Conservation (phyloP, 495 filamentous ascomycete species). For the Ascodesmis nigricans region DNA sequence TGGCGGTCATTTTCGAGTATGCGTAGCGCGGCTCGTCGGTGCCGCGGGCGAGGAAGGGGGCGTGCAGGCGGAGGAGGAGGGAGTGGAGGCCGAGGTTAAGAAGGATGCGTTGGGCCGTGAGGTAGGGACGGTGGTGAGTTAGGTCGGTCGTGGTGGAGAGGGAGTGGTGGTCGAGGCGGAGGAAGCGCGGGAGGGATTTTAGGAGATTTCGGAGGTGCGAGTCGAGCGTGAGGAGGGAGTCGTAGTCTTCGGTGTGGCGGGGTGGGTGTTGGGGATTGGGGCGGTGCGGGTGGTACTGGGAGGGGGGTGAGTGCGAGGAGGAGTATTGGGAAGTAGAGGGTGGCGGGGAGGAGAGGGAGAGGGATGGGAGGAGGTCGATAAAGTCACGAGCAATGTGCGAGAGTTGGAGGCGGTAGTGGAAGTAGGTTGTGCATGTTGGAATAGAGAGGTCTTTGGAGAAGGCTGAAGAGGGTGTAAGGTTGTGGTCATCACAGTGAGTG, state of each 20-base stretch:
- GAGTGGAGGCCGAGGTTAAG: not conserved
- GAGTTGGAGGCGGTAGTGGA: not conserved
- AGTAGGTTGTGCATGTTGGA: not conserved
- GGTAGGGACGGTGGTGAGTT: not conserved
- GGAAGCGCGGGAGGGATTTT: not conserved
- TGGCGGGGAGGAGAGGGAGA: no score
- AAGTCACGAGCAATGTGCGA: not conserved
- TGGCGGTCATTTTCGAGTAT: not conserved
- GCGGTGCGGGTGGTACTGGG: no score
- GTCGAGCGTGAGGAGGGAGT: not conserved
- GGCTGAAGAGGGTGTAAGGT: not conserved
- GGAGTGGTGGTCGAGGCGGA: not conserved
- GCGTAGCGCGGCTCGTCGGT: not conserved
- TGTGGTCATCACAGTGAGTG: not conserved
- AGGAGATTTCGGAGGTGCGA: not conserved
- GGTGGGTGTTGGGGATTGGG: no score
- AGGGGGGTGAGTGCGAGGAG: no score
- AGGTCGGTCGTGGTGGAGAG: not conserved
- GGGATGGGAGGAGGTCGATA: not conserved
- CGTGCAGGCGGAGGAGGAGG: not conserved
- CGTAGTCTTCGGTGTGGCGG: not conserved
- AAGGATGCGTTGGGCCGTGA: not conserved
- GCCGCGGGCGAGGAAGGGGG: not conserved
- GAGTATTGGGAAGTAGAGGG: no score
- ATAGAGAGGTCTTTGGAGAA: not conserved